Base-by-base conservation (phyloP, 2,329 filamentous ascomycete species). In the Pyrenochaeta sp. region DNA sequence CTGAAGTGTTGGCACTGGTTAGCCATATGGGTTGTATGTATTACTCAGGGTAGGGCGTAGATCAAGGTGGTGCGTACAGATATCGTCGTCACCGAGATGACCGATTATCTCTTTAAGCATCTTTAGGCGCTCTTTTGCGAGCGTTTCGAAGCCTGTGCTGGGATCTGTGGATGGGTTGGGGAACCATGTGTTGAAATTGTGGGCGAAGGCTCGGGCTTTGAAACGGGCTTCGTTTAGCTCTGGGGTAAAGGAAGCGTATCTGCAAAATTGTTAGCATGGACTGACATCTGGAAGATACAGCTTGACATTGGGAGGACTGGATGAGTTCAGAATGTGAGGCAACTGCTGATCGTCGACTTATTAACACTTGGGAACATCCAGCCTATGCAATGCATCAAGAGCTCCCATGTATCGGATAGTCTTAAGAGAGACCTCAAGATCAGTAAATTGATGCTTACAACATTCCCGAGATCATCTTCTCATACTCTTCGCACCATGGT, bases 391-490 rank as follows among this genome's bases (percentile, higher is more conserved):
- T 30, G 28, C 28, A 30, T 2, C 5, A 5, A 30, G 19, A 19
- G 19, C 19, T 19, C 19, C 8, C 12, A 36, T 9, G 7, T 3
- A 36, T 12, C 7, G 30, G 7, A 36, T 36, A 36, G 32, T 12
- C 32, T 13, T 36, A 13, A 12, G 5, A 24, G 22, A 28, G 1
- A 24, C 2, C 19, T 12, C 24, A 22, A 15, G 22, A 5, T 15
- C n/a, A 44, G 25, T n/a, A 28, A 3, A 1, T 27, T 27, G 12
- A 19, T 19, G 70, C 80, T 64, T 71, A 86, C 85, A 88, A 78
- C 78, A 88, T 85, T 28, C 86, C 86, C 0, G 85, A 88, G 47
- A 89, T 85, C 85, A 89, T 88, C 67, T 84, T 85, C 67, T 88
- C 85, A 52, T 88, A 89, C 58, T 88, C 83, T 7, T 88, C 86